A percentile compares a stretch with the other conserved stretches of the same genome.
phyloP scores from a whole-genome alignment of 345 rosid genomes.

The Lagerstroemia speciosa region DNA sequence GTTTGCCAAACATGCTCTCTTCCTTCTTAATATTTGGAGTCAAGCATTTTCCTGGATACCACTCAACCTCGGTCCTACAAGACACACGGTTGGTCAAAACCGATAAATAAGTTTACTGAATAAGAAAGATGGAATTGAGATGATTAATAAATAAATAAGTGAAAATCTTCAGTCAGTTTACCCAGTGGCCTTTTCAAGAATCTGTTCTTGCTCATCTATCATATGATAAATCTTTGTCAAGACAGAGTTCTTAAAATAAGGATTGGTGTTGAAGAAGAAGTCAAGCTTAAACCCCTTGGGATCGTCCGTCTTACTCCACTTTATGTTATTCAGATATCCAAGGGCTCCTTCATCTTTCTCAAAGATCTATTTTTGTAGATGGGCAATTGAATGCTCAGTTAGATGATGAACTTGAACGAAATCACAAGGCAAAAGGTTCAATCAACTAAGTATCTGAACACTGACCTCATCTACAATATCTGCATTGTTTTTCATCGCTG shows the following conservation, averaged over 20 bases:
- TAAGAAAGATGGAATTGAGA: background rate
- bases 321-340: conserved; percentile 67
- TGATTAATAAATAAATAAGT: background rate
- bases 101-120: background rate
- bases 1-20: conserved; percentile 78
- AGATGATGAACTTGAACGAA: background rate
- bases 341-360: conserved; percentile 94
- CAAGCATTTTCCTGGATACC: conserved; percentile 86
- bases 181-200: conserved; percentile 95
- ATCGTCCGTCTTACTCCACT: conserved; percentile 66
- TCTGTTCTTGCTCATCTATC: conserved; percentile 94
- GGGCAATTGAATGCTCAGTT: background rate
- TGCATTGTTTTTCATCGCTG: conserved; percentile 87
- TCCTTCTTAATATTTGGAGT: conserved; percentile 81
- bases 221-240: conserved; percentile 74
- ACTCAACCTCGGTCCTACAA: conserved; percentile 79
- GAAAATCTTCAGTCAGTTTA: conserved; percentile 13
- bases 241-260: conserved; percentile 51
- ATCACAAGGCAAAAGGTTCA: background rate
- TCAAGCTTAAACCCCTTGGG: conserved; percentile 97
- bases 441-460: background rate
- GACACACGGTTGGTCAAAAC: background rate
- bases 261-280: conserved; percentile 74
- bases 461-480: conserved; percentile 59
- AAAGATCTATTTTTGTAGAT: conserved; percentile 32